These are phyloP conservation scores for Ogataea neopini DNA, from an alignment of 805 yeast species.

Conservation along the genomic window DNA sequence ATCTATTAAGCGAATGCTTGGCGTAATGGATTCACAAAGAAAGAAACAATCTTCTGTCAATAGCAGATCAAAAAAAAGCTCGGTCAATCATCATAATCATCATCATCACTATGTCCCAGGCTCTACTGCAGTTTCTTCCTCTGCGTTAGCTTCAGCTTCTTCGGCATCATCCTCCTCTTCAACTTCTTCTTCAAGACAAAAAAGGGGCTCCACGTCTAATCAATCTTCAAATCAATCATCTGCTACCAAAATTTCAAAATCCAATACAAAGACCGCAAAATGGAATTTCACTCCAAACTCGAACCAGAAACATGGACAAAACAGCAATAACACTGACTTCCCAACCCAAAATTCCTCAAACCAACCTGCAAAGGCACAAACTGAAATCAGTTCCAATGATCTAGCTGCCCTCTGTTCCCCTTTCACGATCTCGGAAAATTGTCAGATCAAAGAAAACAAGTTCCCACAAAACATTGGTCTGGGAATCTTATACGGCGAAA, in stretches of 20 bases:
- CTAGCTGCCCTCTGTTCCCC: conserved; percentile 29
- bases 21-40: conserved; percentile 6
- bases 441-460: conserved; percentile 12
- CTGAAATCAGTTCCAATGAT: conserved; percentile 15
- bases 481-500: conserved; percentile 15
- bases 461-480: conserved; percentile 12
- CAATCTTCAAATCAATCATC: not conserved
- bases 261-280: not conserved
- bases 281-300: not conserved
- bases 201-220: conserved; percentile 1
- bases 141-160: not conserved
- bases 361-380: not conserved
- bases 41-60: conserved; percentile 7
- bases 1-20: not conserved
- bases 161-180: conserved; percentile 1
- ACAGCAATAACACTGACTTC: not conserved
- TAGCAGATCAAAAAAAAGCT: conserved; percentile 2
- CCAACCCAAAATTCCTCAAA: not conserved
- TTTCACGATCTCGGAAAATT: conserved; percentile 21
- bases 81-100: conserved; percentile 5
- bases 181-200: not conserved
- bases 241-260: not conserved
- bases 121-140: not conserved
- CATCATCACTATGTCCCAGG: conserved; percentile 1
- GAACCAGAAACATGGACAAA: not conserved